Evolutionary conservation across 306 rosid species (phyloP).

Genomic region (Vicia faba): DNA sequence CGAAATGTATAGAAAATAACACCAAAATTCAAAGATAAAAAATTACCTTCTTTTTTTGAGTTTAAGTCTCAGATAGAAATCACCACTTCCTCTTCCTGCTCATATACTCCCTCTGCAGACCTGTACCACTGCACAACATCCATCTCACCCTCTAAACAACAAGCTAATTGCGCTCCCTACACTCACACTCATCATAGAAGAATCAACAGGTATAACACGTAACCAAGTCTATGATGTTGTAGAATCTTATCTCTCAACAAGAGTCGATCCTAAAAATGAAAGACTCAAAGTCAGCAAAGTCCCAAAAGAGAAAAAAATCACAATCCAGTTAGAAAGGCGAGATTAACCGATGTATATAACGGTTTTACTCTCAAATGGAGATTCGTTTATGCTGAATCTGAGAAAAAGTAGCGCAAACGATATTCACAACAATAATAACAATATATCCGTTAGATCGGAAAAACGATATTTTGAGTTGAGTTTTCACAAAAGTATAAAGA

Average conservation of each 20-base stretch:
- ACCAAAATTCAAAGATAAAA: too few relatives aligned
- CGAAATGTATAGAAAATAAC: too few relatives aligned
- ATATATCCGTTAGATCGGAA: constrained; percentile 39
- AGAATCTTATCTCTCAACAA: constrained; percentile 59
- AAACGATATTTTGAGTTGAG: constrained; percentile 61
- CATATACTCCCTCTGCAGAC: too few relatives aligned
- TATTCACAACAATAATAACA: not conserved
- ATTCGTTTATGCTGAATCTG: constrained; percentile 44
- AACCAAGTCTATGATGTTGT: constrained; percentile 83
- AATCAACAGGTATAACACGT: constrained; percentile 50
- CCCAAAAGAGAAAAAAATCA: constrained; percentile 61
- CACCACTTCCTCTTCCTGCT: too few relatives aligned
- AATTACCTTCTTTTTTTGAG: too few relatives aligned
- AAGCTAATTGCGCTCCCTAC: too few relatives aligned
- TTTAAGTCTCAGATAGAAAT: too few relatives aligned
- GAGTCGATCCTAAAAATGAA: constrained; percentile 50
- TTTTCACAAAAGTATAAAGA: constrained; percentile 57
- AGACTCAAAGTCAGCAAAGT: constrained; percentile 61
- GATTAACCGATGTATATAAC: constrained; percentile 48
- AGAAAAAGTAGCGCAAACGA: constrained; percentile 42
- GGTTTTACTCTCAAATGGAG: constrained; percentile 55
- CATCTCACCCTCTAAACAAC: too few relatives aligned
- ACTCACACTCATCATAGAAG: constrained; percentile 78
- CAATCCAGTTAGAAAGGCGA: constrained; percentile 68
- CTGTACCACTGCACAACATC: too few relatives aligned